A percentile compares a stretch with the other conserved stretches of the same genome.
phyloP scores from a whole-genome alignment of 495 filamentous ascomycete genomes.

The Hypoxylon fragiforme region DNA sequence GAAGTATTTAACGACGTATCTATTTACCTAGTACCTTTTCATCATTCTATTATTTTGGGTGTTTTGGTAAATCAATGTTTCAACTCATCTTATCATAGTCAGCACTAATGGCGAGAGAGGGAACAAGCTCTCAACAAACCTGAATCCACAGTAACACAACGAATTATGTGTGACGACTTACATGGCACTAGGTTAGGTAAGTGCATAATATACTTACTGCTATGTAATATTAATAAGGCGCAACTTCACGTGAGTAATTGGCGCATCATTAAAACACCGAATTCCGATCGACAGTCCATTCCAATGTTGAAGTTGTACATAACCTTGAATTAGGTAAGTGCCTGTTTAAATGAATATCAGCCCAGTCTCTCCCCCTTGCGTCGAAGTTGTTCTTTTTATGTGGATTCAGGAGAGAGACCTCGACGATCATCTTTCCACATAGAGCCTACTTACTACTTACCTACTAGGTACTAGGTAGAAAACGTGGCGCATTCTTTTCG shows the following conservation, averaged over 20 bases:
- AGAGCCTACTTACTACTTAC: too few species aligned
- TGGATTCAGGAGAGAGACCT: not conserved
- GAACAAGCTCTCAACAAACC: too few species aligned
- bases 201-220: too few species aligned
- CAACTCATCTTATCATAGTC: slow-evolving; percentile 3
- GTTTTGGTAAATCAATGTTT: not conserved
- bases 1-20: too few species aligned
- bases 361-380: not conserved
- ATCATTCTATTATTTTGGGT: too few species aligned
- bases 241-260: not conserved
- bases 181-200: not conserved
- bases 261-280: slow-evolving; percentile 29
- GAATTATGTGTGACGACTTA: not conserved
- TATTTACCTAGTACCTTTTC: too few species aligned
- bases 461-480: too few species aligned
- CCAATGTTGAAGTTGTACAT: not conserved
- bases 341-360: too few species aligned
- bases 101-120: not conserved
- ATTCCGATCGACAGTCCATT: not conserved
- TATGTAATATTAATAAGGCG: too few species aligned
- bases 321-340: too few species aligned
- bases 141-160: not conserved
- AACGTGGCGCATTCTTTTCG: not conserved
- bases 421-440: not conserved
- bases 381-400: not conserved